Base-by-base conservation (phyloP, 2,329 filamentous ascomycete genomes). In the Neophaeococcomyces aloes region DNA sequence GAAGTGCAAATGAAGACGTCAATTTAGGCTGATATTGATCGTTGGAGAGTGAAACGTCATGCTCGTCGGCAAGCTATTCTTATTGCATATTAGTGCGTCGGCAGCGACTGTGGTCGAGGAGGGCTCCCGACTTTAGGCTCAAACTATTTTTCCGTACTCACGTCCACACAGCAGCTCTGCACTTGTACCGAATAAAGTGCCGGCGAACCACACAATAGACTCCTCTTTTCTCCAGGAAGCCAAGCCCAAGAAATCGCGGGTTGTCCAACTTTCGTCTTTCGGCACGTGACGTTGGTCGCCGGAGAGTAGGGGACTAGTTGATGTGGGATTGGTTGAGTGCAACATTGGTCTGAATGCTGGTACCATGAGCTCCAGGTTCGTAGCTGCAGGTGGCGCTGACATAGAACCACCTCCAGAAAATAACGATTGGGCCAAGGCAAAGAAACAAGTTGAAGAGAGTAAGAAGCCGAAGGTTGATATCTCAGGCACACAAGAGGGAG, bases 301-400 rank as follows among this genome's bases (percentile, higher is more conserved):
- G n/a, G n/a, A n/a, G n/a, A n/a, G n/a, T n/a, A n/a, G n/a, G n/a
- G n/a, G n/a, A n/a, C n/a, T n/a, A n/a, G n/a, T n/a, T n/a, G n/a
- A n/a, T n/a, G n/a, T n/a, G n/a, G n/a, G n/a, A n/a, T n/a, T n/a
- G n/a, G n/a, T n/a, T n/a, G n/a, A n/a, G n/a, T n/a, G n/a, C n/a
- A n/a, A n/a, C n/a, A n/a, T n/a, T n/a, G n/a, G 23, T 27, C 23
- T 10, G 23, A 10, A 27, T 25, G 5, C 37, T 7, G 4, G 35
- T 3, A 48, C 25, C 15, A 70, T 70, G 67, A 68, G 63, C 8
- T 66, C 67, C 14, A 62, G 66, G 15, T 70, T 70, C 46, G 62
- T 69, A 15, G 63, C 66, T 27, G 63, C 57, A 34, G 67, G 66
- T 8, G 66, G 65, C 23, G 61, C 61, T 42, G 61, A 67, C 41